These are phyloP conservation scores for Myxozyma udenii DNA, from an alignment of 805 yeast species.

Conservation along the genomic window DNA sequence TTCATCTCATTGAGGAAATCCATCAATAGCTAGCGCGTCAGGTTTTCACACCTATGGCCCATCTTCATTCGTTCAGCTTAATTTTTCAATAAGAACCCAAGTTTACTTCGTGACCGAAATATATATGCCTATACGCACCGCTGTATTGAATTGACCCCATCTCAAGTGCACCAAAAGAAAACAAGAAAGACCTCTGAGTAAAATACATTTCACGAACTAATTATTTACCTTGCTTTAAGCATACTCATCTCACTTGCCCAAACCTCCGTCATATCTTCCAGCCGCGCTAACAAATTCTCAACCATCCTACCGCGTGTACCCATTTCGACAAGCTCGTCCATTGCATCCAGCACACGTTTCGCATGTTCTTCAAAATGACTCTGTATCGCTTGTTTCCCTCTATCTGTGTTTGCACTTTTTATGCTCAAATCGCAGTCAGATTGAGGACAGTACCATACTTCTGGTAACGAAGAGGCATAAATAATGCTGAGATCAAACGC, in stretches of 20 bases:
- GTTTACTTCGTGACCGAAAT: no score
- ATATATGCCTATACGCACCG: no score
- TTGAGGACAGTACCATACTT: conserved; percentile 24
- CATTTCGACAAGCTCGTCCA: conserved; percentile 14
- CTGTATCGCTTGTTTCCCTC: conserved; percentile 19
- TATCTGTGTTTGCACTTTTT: conserved; percentile 10
- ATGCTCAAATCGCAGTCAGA: conserved; percentile 13
- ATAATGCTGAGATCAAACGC: conserved; percentile 6
- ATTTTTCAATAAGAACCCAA: no score
- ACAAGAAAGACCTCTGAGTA: neutral
- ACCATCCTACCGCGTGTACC: conserved; percentile 12
- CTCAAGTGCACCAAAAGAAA: no score
- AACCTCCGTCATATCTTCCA: conserved; percentile 15
- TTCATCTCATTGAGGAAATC: no score
- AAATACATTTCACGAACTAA: neutral
- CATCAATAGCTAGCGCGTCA: no score
- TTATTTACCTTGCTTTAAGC: neutral
- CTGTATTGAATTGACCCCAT: no score
- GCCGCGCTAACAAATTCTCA: conserved; percentile 14
- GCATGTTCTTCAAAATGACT: conserved; percentile 24
- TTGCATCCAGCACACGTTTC: conserved; percentile 14
- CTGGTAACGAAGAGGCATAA: neutral
- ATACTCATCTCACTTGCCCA: conserved; percentile 11
- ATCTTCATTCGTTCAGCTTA: no score
- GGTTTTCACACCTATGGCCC: no score